Conservation (phyloP, 1,139 yeast species). For the Lodderomyces margitis region DNA sequence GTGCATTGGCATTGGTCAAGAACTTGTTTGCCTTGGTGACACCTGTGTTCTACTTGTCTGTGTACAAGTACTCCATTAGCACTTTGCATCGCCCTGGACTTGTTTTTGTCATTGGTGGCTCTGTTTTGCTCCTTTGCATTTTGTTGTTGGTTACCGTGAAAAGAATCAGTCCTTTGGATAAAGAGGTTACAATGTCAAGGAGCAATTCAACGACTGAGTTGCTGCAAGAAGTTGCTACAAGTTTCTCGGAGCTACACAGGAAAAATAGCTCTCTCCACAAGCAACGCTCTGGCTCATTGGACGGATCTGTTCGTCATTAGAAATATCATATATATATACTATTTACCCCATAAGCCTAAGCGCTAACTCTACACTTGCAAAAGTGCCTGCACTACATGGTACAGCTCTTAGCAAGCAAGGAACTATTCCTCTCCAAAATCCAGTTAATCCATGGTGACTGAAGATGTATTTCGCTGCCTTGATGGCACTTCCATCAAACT, state of each 20-base stretch:
- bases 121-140: conserved; percentile 9
- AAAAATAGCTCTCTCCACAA: conserved; percentile 17
- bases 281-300: conserved; percentile 11
- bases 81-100: conserved; percentile 20
- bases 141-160: conserved; percentile 16
- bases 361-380: conserved; percentile 74
- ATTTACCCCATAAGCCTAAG: conserved; percentile 52
- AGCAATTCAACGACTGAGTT: conserved; percentile 15
- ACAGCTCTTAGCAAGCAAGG: conserved; percentile 71
- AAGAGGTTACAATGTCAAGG: conserved; percentile 17
- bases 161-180: conserved; percentile 15
- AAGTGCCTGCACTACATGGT: conserved; percentile 76
- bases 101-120: conserved; percentile 18
- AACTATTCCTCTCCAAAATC: conserved; percentile 70
- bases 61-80: conserved; percentile 28
- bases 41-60: conserved; percentile 27
- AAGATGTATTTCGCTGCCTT: conserved; percentile 50
- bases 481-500: conserved; percentile 44
- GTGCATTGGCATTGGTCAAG: conserved; percentile 36
- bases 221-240: conserved; percentile 7
- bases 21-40: conserved; percentile 26
- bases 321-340: not conserved
- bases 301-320: not conserved
- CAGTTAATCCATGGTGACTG: conserved; percentile 47
- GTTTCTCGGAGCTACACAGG: conserved; percentile 17